Conservation (phyloP, 148 eudicot genomes). For the Silene uniflora region DNA sequence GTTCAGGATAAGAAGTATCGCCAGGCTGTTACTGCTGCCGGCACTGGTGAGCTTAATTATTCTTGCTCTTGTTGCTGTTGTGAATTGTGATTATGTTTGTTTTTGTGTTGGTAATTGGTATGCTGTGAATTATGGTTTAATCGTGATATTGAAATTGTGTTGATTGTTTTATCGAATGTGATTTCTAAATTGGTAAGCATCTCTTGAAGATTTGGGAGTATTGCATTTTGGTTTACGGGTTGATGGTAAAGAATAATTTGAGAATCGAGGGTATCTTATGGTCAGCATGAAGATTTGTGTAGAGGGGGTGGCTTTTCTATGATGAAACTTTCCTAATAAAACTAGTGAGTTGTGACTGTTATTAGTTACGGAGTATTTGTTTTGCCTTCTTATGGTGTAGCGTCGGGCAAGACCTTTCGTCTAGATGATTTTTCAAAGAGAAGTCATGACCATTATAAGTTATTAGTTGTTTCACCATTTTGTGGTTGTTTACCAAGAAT, state of each 20-base stretch:
- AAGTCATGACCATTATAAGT: background rate
- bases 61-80: background rate
- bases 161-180: background rate
- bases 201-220: background rate
- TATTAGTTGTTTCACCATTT: background rate
- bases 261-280: background rate
- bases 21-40: slow-evolving; percentile 94
- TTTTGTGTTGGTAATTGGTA: background rate
- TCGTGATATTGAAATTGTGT: too few relatives aligned
- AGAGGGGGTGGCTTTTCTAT: background rate
- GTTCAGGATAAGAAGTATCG: slow-evolving; percentile 95
- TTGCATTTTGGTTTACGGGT: background rate
- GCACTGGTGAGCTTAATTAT: slow-evolving; percentile 50
- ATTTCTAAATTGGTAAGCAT: too few relatives aligned
- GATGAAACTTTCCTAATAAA: background rate
- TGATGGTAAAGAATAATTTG: background rate
- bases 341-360: background rate
- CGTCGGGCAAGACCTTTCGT: too few relatives aligned
- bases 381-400: too few relatives aligned
- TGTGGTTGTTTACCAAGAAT: too few relatives aligned
- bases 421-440: too few relatives aligned
- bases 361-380: too few relatives aligned
- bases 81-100: background rate
- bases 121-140: background rate
- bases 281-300: background rate